Evolutionary conservation across 768 basidiomycete species (phyloP).

Genomic region (Russula dissimulans): DNA sequence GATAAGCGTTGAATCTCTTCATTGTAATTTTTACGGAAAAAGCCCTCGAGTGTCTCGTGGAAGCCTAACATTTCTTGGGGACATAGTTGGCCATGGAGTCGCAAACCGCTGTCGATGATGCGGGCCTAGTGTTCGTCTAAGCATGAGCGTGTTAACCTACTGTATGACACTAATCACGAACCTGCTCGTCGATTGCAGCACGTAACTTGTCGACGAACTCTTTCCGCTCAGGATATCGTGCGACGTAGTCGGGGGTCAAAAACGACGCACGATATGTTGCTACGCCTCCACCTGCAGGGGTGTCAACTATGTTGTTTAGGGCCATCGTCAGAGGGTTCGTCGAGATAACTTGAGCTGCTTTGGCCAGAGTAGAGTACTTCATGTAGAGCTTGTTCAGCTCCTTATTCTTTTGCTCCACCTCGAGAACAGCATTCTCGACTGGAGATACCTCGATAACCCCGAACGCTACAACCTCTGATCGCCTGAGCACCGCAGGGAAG

Average conservation of each 20-base stretch:
- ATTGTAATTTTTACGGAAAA: conserved; percentile 76
- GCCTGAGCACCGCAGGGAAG: conserved; percentile 84
- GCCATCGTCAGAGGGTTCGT: conserved; percentile 81
- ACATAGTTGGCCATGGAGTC: conserved; percentile 74
- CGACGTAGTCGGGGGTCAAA: conserved; percentile 59
- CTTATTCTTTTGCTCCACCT: conserved; percentile 72
- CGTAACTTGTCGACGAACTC: conserved; percentile 67
- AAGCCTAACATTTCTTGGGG: conserved; percentile 85
- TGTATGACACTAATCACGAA: conserved; percentile 26
- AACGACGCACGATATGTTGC: conserved; percentile 70
- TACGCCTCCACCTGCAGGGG: conserved; percentile 68
- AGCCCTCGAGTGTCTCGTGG: conserved; percentile 80
- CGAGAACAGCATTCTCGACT: conserved; percentile 70
- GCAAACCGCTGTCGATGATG: conserved; percentile 75
- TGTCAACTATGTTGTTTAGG: conserved; percentile 80
- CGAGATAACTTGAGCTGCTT: conserved; percentile 60
- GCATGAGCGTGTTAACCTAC: background rate
- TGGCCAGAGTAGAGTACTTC: conserved; percentile 70
- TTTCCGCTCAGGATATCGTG: conserved; percentile 57
- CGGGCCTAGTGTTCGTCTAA: conserved; percentile 42
- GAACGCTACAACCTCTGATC: conserved; percentile 73
- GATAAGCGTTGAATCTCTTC: conserved; percentile 72
- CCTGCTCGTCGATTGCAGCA: conserved; percentile 73
- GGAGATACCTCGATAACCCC: conserved; percentile 76
- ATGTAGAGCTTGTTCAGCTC: conserved; percentile 61